Percentiles rank a stretch among this genome's conserved stretches.
phyloP scores from a whole-genome alignment of 1,284 basidiomycete species.

The Cutaneotrichosporon sp. region DNA sequence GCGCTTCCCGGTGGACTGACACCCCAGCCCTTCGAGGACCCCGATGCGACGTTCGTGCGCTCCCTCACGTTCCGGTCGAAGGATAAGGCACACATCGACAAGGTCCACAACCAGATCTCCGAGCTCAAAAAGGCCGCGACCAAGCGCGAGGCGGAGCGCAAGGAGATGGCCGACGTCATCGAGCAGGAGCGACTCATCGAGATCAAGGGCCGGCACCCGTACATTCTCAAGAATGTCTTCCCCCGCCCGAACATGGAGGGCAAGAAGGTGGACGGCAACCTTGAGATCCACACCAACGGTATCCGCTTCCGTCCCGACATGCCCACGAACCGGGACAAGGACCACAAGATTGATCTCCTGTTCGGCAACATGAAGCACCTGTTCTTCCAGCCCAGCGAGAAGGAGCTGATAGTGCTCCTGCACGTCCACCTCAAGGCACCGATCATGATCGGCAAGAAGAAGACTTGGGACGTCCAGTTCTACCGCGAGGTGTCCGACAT shows the following conservation, averaged over 20 bases:
- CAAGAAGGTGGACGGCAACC: slow-evolving; percentile 72
- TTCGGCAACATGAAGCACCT: slow-evolving; percentile 99
- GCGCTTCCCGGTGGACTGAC: slow-evolving; percentile 50
- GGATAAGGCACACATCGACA: slow-evolving; percentile 85
- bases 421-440: slow-evolving; percentile 94
- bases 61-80: slow-evolving; percentile 92
- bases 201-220: slow-evolving; percentile 76
- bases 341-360: slow-evolving; percentile 70
- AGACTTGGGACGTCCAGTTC: slow-evolving; percentile 97
- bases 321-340: slow-evolving; percentile 60
- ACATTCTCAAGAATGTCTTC: slow-evolving; percentile 86
- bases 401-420: slow-evolving; percentile 91
- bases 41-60: slow-evolving; percentile 93
- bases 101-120: slow-evolving; percentile 87
- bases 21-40: slow-evolving; percentile 84
- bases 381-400: slow-evolving; percentile 98
- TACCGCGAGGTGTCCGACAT: slow-evolving; percentile 98
- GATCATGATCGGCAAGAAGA: slow-evolving; percentile 99
- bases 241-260: slow-evolving; percentile 72
- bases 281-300: slow-evolving; percentile 98
- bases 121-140: slow-evolving; percentile 95
- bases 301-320: slow-evolving; percentile 88
- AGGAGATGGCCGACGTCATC: slow-evolving; percentile 96
- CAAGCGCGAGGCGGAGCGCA: slow-evolving; percentile 96
- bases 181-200: slow-evolving; percentile 90